Conservation (phyloP, 1,284 basidiomycete genomes). For the Blastosporella zonata region DNA sequence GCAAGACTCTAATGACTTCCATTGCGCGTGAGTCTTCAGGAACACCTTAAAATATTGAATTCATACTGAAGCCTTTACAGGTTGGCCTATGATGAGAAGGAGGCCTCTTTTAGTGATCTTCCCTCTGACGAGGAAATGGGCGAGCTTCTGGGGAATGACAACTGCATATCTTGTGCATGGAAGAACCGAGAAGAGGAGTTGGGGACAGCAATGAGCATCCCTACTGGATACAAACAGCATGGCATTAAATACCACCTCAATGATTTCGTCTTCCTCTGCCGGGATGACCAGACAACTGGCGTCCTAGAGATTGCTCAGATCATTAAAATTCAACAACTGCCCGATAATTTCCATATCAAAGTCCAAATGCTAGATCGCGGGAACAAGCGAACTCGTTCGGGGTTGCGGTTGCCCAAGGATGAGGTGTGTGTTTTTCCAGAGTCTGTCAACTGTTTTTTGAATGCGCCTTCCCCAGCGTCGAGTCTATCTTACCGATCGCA, state of each 20-base stretch:
- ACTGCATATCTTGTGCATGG: slow-evolving; percentile 49
- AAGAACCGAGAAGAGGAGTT: slow-evolving; percentile 23
- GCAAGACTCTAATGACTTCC: slow-evolving; percentile 46
- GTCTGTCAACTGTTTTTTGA: not conserved
- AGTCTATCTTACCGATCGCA: slow-evolving; percentile 37
- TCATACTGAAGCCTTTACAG: slow-evolving; percentile 24
- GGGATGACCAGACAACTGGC: slow-evolving; percentile 14
- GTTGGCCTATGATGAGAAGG: slow-evolving; percentile 43
- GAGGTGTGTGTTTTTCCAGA: slow-evolving; percentile 27
- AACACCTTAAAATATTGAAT: slow-evolving; percentile 9
- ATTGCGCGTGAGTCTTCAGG: slow-evolving; percentile 42
- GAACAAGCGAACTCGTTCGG: slow-evolving; percentile 31
- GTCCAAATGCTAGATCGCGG: slow-evolving; percentile 43
- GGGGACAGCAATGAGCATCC: slow-evolving; percentile 23
- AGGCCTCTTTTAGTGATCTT: slow-evolving; percentile 42
- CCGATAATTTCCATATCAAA: slow-evolving; percentile 26
- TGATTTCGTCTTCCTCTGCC: slow-evolving; percentile 59
- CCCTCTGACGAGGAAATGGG: slow-evolving; percentile 31
- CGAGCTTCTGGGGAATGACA: slow-evolving; percentile 26
- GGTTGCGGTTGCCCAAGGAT: slow-evolving; percentile 24
- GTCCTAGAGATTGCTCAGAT: slow-evolving; percentile 57
- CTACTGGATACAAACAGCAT: slow-evolving; percentile 31
- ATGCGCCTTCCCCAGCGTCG: slow-evolving; percentile 35
- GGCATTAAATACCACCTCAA: slow-evolving; percentile 49
- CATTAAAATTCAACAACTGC: slow-evolving; percentile 27